Conservation (phyloP, 768 basidiomycete genomes). For the Pleurotus tuber-regium region DNA sequence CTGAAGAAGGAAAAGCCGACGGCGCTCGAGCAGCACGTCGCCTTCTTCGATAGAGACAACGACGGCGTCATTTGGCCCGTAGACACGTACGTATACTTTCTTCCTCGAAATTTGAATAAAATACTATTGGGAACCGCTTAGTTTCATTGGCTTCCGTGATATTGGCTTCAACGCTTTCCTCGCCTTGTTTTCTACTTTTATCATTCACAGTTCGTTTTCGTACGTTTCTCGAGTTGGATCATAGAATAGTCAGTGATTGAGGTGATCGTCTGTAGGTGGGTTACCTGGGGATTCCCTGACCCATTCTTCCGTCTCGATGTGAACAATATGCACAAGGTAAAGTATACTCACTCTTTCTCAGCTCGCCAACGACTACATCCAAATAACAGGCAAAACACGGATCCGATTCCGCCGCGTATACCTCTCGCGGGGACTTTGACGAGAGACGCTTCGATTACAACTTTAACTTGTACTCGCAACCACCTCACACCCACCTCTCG, state of each 20-base stretch:
- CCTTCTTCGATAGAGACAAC: slow-evolving; percentile 42
- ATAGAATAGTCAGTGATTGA: too few relatives aligned
- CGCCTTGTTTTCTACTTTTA: slow-evolving; percentile 30
- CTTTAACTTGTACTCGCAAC: slow-evolving; percentile 38
- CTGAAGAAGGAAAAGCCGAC: too few relatives aligned
- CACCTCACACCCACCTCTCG: slow-evolving; percentile 37
- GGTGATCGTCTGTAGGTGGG: slow-evolving; percentile 23
- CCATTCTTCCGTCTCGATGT: slow-evolving; percentile 42
- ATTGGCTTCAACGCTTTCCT: slow-evolving; percentile 36
- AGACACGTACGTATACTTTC: slow-evolving; percentile 35
- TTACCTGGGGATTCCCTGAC: slow-evolving; percentile 38
- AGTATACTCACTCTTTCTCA: too few relatives aligned
- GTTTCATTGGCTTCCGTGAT: slow-evolving; percentile 36
- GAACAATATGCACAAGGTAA: slow-evolving; percentile 36
- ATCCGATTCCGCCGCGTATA: slow-evolving; percentile 38
- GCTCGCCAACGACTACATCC: too few relatives aligned
- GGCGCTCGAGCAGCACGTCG: slow-evolving; percentile 39
- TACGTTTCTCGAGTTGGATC: slow-evolving; percentile 23
- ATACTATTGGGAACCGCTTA: slow-evolving; percentile 11
- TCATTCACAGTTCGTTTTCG: slow-evolving; percentile 42
- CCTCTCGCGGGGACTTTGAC: slow-evolving; percentile 37
- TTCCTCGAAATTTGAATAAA: neutral
- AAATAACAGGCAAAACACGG: slow-evolving; percentile 37
- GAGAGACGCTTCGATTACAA: slow-evolving; percentile 34
- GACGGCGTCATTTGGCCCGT: slow-evolving; percentile 46